Evolutionary conservation across 2,329 filamentous ascomycete species (phyloP).

Genomic region (Lachnellula willkommii): DNA sequence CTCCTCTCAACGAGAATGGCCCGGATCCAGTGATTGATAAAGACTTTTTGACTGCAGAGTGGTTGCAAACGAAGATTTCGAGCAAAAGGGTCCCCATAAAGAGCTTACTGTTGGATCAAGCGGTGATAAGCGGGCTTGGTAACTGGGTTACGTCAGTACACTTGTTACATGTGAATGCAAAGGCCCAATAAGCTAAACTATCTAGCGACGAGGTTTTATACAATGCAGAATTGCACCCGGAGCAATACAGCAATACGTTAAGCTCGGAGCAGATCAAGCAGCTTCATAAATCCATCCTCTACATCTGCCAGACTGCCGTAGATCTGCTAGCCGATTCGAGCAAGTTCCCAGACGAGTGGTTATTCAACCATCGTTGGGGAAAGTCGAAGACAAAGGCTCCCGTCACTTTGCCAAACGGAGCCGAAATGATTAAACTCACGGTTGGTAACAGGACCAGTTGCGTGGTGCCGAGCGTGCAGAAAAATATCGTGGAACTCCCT

Average conservation of each 20-base stretch:
- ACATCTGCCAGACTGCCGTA: conserved; percentile 75
- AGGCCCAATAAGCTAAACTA: neutral
- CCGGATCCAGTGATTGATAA: conserved; percentile 86
- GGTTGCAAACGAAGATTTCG: conserved; percentile 64
- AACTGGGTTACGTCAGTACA: conserved; percentile 78
- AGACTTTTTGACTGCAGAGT: conserved; percentile 69
- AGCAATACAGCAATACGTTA: conserved; percentile 86
- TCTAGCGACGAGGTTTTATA: conserved; percentile 80
- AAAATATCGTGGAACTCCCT: conserved; percentile 50
- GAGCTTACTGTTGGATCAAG: conserved; percentile 80
- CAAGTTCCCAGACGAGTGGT: conserved; percentile 79
- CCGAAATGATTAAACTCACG: conserved; percentile 78
- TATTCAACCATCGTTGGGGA: conserved; percentile 84
- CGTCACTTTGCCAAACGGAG: conserved; percentile 70
- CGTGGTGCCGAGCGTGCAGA: conserved; percentile 78
- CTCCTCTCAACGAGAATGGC: conserved; percentile 83
- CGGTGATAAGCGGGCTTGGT: conserved; percentile 83
- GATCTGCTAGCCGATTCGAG: conserved; percentile 75
- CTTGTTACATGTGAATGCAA: neutral
- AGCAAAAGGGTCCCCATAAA: conserved; percentile 83
- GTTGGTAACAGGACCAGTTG: conserved; percentile 91
- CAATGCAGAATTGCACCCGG: conserved; percentile 81
- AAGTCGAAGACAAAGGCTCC: conserved; percentile 73
- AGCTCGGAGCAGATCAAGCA: conserved; percentile 62
- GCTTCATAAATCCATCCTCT: conserved; percentile 67